phyloP scores from a whole-genome alignment of 2,329 filamentous ascomycete genomes.

The Cucurbitaria berberidis region DNA sequence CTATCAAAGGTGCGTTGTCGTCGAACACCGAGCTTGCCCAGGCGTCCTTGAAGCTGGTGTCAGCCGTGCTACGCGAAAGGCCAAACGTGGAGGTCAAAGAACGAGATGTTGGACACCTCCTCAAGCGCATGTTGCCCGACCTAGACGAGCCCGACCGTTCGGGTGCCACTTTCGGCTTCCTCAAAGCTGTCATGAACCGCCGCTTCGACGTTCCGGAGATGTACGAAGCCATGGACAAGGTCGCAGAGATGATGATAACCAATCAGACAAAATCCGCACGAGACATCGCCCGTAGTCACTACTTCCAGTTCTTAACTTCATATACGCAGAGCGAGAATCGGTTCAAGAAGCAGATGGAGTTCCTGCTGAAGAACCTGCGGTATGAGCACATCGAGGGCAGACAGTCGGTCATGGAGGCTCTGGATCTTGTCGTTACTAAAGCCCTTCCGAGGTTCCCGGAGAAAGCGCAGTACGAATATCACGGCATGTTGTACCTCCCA shows the following conservation, averaged over 20 bases:
- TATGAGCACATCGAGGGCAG: slow-evolving; percentile 89
- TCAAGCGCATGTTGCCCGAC: slow-evolving; percentile 83
- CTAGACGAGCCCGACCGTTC: slow-evolving; percentile 91
- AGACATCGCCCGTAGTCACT: slow-evolving; percentile 85
- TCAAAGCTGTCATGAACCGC: slow-evolving; percentile 83
- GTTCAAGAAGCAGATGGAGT: slow-evolving; percentile 87
- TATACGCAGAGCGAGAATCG: slow-evolving; percentile 91
- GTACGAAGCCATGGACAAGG: slow-evolving; percentile 87
- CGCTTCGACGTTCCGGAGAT: slow-evolving; percentile 85
- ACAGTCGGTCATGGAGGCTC: slow-evolving; percentile 89
- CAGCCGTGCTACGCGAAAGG: slow-evolving; percentile 82
- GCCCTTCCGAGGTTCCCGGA: slow-evolving; percentile 64
- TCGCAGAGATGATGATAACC: slow-evolving; percentile 88
- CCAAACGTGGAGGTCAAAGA: slow-evolving; percentile 78
- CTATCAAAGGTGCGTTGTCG: slow-evolving; percentile 76
- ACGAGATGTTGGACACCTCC: slow-evolving; percentile 78
- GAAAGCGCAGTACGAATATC: slow-evolving; percentile 76
- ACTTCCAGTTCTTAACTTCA: slow-evolving; percentile 91
- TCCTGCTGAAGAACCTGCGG: slow-evolving; percentile 87
- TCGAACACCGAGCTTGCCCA: slow-evolving; percentile 86
- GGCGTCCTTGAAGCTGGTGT: slow-evolving; percentile 85
- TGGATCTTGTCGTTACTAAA: slow-evolving; percentile 86
- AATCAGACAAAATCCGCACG: slow-evolving; percentile 90
- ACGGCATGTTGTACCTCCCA: slow-evolving; percentile 82
- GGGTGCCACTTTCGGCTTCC: slow-evolving; percentile 92